A percentile compares a stretch with the other conserved stretches of the same genome.
These are phyloP conservation scores for Fusarium stilboides DNA, from an alignment of 2,329 filamentous ascomycete species.

Conservation along the genomic window DNA sequence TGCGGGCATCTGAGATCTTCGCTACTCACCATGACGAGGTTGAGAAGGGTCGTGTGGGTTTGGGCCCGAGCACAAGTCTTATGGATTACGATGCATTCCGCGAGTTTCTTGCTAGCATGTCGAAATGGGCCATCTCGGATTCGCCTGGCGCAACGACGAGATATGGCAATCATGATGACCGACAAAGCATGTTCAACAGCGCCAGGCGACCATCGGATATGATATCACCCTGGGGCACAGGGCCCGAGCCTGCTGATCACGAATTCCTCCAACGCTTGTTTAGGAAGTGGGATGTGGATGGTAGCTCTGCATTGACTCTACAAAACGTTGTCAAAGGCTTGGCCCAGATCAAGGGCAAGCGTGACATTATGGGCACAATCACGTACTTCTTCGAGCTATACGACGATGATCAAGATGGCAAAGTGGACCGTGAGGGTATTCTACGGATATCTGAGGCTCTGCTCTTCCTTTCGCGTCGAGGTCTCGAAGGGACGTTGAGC, in stretches of 20 bases:
- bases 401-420: conserved; percentile 92
- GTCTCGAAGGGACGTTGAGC: conserved; percentile 81
- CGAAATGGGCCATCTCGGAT: conserved; percentile 94
- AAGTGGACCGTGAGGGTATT: conserved; percentile 95
- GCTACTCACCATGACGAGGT: conserved; percentile 65
- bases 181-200: conserved; percentile 73
- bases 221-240: conserved; percentile 69
- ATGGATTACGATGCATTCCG: conserved; percentile 99
- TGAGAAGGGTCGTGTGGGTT: conserved; percentile 88
- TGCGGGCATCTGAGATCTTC: conserved; percentile 57
- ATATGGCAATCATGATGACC: conserved; percentile 63
- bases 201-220: conserved; percentile 63
- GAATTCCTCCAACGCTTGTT: conserved; percentile 94
- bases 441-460: conserved; percentile 94
- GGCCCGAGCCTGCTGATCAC: conserved; percentile 85
- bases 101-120: conserved; percentile 90
- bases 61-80: conserved; percentile 89
- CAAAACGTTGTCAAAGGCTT: conserved; percentile 94
- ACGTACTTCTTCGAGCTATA: conserved; percentile 98
- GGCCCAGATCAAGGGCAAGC: conserved; percentile 90
- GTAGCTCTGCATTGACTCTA: conserved; percentile 82
- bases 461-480: conserved; percentile 90
- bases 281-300: conserved; percentile 87
- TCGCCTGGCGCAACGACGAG: conserved; percentile 72
- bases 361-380: conserved; percentile 98